Evolutionary conservation across 2,329 filamentous ascomycete genomes (phyloP).

Genomic region (Zasmidium citrigriseum): DNA sequence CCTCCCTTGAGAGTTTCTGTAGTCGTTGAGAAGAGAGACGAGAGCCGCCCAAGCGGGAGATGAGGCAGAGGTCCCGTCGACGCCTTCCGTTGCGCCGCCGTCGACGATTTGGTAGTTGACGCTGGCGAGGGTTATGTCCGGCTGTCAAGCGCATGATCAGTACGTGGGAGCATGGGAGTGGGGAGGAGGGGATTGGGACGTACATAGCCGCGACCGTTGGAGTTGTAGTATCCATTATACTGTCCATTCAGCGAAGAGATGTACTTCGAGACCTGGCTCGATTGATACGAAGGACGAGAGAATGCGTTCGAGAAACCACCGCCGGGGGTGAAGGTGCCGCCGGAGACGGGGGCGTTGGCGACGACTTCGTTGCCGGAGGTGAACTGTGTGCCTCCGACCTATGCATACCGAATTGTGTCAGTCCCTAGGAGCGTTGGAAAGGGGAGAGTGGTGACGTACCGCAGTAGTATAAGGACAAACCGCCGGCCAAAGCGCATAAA

Average conservation of each 20-base stretch:
- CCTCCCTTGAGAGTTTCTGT: constrained; percentile 53
- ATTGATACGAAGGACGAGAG: constrained; percentile 46
- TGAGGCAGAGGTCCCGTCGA: constrained; percentile 52
- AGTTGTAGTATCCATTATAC: constrained; percentile 48
- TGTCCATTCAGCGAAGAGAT: constrained; percentile 42
- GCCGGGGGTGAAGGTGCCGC: constrained; percentile 52
- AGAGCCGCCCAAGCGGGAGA: constrained; percentile 61
- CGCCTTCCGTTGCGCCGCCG: background rate
- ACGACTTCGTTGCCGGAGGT: background rate
- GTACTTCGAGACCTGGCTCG: constrained; percentile 42
- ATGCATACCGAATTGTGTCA: background rate
- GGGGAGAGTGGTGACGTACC: constrained; percentile 46
- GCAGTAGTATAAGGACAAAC: constrained; percentile 38
- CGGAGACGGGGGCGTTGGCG: constrained; percentile 15
- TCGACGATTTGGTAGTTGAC: background rate
- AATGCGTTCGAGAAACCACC: constrained; percentile 51
- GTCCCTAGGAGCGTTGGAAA: background rate
- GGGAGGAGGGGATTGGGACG: no score
- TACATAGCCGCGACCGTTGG: constrained; percentile 43
- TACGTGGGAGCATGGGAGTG: no score
- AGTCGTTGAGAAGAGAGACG: constrained; percentile 65
- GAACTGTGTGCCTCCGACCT: background rate
- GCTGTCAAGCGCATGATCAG: background rate
- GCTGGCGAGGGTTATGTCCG: background rate
- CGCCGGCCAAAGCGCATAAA: constrained; percentile 50